These are phyloP conservation scores for Phyllostachys edulis DNA, from an alignment of 176 grass and related monocot genomes.

Conservation along the genomic window DNA sequence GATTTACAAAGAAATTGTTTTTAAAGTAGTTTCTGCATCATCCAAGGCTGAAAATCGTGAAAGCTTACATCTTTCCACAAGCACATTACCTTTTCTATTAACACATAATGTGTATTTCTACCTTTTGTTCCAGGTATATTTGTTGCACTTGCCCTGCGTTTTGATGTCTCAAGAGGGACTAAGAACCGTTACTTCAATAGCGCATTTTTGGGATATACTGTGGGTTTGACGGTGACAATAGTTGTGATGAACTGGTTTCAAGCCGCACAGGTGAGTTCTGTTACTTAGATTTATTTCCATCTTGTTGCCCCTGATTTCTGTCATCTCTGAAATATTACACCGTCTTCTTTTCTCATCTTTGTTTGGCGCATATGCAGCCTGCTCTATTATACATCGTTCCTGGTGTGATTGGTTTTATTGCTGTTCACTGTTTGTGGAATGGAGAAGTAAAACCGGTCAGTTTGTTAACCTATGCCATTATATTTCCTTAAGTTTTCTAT, in stretches of 20 bases:
- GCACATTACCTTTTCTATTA: conserved; percentile 12
- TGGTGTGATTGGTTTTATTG: conserved; percentile 78
- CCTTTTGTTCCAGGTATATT: conserved; percentile 66
- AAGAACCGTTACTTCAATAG: conserved; percentile 74
- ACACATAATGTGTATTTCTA: not conserved
- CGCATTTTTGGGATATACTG: conserved; percentile 76
- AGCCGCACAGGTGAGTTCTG: conserved; percentile 70
- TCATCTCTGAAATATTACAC: not conserved
- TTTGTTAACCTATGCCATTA: not conserved
- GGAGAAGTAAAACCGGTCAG: conserved; percentile 80
- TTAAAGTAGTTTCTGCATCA: not conserved
- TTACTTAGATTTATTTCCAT: not conserved
- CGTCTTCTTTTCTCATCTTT: not conserved
- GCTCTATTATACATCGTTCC: conserved; percentile 85
- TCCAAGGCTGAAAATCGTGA: not conserved
- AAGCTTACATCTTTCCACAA: not conserved
- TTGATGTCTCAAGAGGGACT: conserved; percentile 79
- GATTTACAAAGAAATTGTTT: not conserved
- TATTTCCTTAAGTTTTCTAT: not conserved
- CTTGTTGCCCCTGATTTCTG: not conserved
- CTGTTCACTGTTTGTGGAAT: conserved; percentile 72
- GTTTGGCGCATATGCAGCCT: conserved; percentile 43
- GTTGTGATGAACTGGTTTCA: conserved; percentile 97
- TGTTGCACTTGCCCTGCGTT: conserved; percentile 83
- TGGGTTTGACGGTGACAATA: conserved; percentile 69